A percentile compares a stretch with the other conserved stretches of the same genome.
These are phyloP conservation scores for Jackrogersella multiformis DNA, from an alignment of 495 filamentous ascomycete genomes.

Conservation along the genomic window DNA sequence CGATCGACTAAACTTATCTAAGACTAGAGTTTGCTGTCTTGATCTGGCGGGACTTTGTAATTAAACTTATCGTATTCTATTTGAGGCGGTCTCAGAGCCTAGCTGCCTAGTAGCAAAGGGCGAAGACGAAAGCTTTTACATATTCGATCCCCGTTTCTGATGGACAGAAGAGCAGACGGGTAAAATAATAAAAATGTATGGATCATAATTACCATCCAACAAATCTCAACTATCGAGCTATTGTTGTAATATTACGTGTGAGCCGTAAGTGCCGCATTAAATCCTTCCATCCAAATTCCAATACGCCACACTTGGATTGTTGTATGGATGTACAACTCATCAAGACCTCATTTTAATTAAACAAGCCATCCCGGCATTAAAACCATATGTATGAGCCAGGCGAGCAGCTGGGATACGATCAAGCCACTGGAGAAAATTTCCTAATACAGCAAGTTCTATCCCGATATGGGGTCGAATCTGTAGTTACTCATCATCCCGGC, in stretches of 20 bases:
- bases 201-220: not conserved
- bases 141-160: constrained; percentile 11
- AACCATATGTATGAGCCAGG: constrained; percentile 21
- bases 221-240: not conserved
- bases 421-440: constrained; percentile 39
- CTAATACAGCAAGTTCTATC: constrained; percentile 9
- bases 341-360: constrained; percentile 29
- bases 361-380: constrained; percentile 24
- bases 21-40: constrained; percentile 25
- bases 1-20: constrained; percentile 28
- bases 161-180: not conserved
- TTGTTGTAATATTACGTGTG: not conserved
- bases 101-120: no score
- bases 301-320: constrained; percentile 25
- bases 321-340: constrained; percentile 30
- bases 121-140: not conserved
- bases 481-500: constrained; percentile 13
- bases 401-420: constrained; percentile 16
- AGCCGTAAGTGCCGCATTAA: not conserved
- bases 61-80: constrained; percentile 28
- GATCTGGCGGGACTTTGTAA: constrained; percentile 32
- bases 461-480: constrained; percentile 30
- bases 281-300: not conserved
- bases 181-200: not conserved
- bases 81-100: constrained; percentile 7